These are phyloP conservation scores for Fagus sylvatica DNA, from an alignment of 306 rosid genomes.

Conservation along the genomic window DNA sequence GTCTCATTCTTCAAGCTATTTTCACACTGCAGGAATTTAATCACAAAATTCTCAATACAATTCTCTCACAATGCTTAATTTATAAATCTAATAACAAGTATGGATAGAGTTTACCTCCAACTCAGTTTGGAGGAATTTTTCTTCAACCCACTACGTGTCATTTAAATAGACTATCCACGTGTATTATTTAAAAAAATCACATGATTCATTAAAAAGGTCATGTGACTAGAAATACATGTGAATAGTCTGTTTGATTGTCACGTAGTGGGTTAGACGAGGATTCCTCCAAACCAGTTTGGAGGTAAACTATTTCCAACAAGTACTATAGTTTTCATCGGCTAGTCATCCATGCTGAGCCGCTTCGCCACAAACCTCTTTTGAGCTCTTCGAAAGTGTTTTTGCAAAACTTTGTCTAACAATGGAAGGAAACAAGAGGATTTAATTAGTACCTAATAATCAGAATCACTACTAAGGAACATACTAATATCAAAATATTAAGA, in stretches of 20 bases:
- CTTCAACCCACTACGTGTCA: no score
- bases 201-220: no score
- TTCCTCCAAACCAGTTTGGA: no score
- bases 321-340: neutral
- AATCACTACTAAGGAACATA: no score
- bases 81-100: slow-evolving; percentile 7
- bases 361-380: slow-evolving; percentile 74
- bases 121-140: no score
- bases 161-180: no score
- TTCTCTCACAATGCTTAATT: slow-evolving; percentile 17
- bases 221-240: no score
- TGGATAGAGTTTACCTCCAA: no score
- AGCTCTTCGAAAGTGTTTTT: slow-evolving; percentile 88
- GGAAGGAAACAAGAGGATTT: slow-evolving; percentile 1
- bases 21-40: slow-evolving; percentile 63
- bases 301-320: no score
- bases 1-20: slow-evolving; percentile 74
- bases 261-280: no score
- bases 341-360: slow-evolving; percentile 4
- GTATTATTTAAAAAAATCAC: no score
- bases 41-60: slow-evolving; percentile 21
- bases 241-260: no score
- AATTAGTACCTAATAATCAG: slow-evolving; percentile 13
- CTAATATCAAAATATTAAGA: neutral
- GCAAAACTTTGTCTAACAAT: slow-evolving; percentile 75